These are phyloP conservation scores for Hordeum pubiflorum DNA, from an alignment of 202 grass and related monocot species.

Conservation along the genomic window DNA sequence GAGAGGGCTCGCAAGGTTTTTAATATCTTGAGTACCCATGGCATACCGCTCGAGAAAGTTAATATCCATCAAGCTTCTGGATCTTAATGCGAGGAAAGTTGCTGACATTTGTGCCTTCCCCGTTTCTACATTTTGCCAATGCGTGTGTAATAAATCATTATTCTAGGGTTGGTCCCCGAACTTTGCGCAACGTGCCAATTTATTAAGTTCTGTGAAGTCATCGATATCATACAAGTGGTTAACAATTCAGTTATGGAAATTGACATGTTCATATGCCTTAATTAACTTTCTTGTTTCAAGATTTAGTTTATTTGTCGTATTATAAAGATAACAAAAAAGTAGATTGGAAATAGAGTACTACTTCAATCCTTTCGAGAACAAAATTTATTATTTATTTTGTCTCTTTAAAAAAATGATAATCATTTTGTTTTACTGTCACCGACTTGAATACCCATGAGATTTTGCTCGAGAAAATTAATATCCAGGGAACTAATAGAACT, in stretches of 20 bases:
- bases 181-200: background rate
- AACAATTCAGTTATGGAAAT: background rate
- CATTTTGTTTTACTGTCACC: background rate
- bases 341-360: background rate
- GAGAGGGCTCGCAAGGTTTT: background rate
- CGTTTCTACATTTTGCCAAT: background rate
- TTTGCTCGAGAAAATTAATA: background rate
- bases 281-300: background rate
- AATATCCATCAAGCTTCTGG: background rate
- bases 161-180: background rate
- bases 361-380: background rate
- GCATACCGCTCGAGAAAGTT: background rate
- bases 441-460: background rate
- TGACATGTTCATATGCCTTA: background rate
- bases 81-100: background rate
- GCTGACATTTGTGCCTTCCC: background rate
- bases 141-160: too few relatives aligned
- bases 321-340: background rate
- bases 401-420: background rate
- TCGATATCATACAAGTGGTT: background rate
- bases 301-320: background rate
- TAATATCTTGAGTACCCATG: background rate
- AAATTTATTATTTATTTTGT: background rate
- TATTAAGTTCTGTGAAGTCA: background rate
- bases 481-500: background rate